Evolutionary conservation across 192 early-diverging fungal genomes (phyloP), one percentile per base, ranked within the genome.

Genomic region (Pilaira anomala): DNA sequence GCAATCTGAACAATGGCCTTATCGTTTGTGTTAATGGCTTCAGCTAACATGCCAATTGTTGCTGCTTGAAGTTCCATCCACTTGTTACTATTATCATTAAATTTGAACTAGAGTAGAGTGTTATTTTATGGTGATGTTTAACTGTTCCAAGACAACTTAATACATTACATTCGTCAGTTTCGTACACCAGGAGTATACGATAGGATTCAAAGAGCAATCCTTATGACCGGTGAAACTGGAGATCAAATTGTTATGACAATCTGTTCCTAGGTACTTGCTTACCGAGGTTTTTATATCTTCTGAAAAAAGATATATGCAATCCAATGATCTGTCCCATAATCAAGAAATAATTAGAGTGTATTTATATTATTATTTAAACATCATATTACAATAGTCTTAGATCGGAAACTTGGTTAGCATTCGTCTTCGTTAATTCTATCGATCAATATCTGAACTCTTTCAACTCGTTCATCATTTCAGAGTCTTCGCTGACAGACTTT

Each of bases 221-320:
- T 54, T 55, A 33, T 18, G 5, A 55, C 52, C 26, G 30, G 9
- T 9, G 33, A 55, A 55, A 8, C 6, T n/a, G 26, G 28, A 1
- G 26, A 55, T 33, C 8, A 25, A 55, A 18, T 13, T 28, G 29
- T 33, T 2, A 55, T 55, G 52, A 9, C 0, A 2, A 33, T 55
- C 29, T 14, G 29, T 36, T 55, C 29, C 52, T 25, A 55, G 26
- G 33, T 55, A 55, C n/a, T 55, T 55, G 7, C 24, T 55, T 36
- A 55, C 29, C 4, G 52, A 55, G 1, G 0, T 33, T 16, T 55
- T 7, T 12, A 33, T 55, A 4, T 55, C 3, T 16, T 19, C 55
- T 42, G 55, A 58, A 24, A 58, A 58, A 18, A 58, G 55, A 42
- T 58, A 58, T 9, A 58, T 58, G 19, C 5, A 42, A 13, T 58